Conservation (phyloP, 2,329 filamentous ascomycete species). For the Calonectria naviculata region DNA sequence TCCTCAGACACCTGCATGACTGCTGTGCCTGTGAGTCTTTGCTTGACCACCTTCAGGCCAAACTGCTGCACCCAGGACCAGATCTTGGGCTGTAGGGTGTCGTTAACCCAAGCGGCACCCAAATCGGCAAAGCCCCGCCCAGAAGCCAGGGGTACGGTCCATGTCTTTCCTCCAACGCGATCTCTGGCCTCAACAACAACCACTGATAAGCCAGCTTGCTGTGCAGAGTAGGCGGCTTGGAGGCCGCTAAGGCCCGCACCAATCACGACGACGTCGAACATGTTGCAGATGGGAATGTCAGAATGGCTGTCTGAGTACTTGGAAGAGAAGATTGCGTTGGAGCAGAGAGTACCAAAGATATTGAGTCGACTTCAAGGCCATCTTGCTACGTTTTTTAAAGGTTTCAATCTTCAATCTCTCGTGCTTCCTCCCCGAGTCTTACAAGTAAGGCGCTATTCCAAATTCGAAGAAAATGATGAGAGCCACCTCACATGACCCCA, state of each 20-base stretch:
- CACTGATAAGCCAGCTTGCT: slow-evolving; percentile 49
- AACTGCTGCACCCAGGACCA: slow-evolving; percentile 53
- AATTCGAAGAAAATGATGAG: background rate
- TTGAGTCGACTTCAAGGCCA: background rate
- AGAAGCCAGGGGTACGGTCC: slow-evolving; percentile 46
- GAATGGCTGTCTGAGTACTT: background rate
- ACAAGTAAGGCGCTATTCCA: background rate
- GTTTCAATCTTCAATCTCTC: background rate
- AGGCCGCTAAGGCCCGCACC: slow-evolving; percentile 57
- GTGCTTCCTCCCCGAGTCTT: background rate
- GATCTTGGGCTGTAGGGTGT: slow-evolving; percentile 61
- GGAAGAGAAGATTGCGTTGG: background rate
- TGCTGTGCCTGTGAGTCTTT: slow-evolving; percentile 58
- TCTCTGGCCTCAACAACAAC: slow-evolving; percentile 61
- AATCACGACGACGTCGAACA: slow-evolving; percentile 51
- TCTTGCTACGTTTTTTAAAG: background rate
- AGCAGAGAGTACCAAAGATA: background rate
- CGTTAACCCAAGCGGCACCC: slow-evolving; percentile 71
- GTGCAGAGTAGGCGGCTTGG: slow-evolving; percentile 48
- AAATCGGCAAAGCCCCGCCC: slow-evolving; percentile 57
- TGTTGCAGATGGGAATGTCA: background rate
- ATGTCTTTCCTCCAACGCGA: slow-evolving; percentile 64
- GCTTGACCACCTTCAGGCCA: slow-evolving; percentile 54
- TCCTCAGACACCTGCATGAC: slow-evolving; percentile 54
- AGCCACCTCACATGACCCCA: background rate